These are phyloP conservation scores for Echeveria elegans DNA, from an alignment of 164 flowering plant genomes.

Conservation along the genomic window DNA sequence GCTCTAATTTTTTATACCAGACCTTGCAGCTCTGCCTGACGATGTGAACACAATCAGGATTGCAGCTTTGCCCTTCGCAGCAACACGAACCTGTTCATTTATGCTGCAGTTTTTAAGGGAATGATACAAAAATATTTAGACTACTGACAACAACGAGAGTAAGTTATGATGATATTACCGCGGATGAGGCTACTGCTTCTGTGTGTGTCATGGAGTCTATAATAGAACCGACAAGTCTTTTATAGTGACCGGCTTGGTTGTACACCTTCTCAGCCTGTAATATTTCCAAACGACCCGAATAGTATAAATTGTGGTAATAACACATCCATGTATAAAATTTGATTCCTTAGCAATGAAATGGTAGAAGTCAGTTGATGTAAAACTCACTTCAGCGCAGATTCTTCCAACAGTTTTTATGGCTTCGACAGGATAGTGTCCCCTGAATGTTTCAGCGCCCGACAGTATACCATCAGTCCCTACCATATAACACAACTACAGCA, in stretches of 20 bases:
- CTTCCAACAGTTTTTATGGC: constrained; percentile 33
- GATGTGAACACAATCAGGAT: constrained; percentile 44
- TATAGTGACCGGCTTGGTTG: constrained; percentile 33
- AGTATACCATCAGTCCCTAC: constrained; percentile 43
- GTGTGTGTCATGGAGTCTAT: constrained; percentile 41
- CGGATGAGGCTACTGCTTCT: constrained; percentile 52
- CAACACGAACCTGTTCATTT: constrained; percentile 33
- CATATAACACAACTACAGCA: constrained; percentile 27
- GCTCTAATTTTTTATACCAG: constrained; percentile 3
- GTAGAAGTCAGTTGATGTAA: too few relatives aligned
- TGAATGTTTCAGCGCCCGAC: constrained; percentile 41
- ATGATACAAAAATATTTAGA: neutral
- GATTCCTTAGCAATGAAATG: neutral
- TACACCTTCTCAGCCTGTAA: constrained; percentile 45
- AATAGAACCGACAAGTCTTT: constrained; percentile 25
- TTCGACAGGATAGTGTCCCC: constrained; percentile 40
- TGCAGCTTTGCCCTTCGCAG: constrained; percentile 37
- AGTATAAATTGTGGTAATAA: neutral
- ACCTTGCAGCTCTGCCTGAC: constrained; percentile 50
- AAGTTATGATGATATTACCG: constrained; percentile 22
- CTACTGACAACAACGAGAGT: neutral
- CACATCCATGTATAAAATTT: neutral
- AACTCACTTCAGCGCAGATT: constrained; percentile 42
- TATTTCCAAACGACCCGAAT: too few relatives aligned
- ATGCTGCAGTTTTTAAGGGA: constrained; percentile 3